Evolutionary conservation across 2,329 filamentous ascomycete species (phyloP), one percentile per base, ranked within the genome.

Genomic region (Teratosphaeria zuluensis): DNA sequence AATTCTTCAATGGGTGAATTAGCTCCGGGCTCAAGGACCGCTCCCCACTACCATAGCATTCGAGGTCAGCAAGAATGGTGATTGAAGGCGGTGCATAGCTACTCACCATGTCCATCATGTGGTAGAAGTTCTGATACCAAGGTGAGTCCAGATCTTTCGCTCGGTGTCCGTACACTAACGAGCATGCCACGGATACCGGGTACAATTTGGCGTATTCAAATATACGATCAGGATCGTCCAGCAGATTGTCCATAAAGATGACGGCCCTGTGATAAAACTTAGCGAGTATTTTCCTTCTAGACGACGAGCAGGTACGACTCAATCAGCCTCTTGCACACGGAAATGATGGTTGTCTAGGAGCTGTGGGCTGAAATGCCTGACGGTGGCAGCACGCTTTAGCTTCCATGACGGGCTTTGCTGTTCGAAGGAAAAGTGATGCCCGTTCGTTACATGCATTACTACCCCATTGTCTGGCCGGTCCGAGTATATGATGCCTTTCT

Each of bases 1-100:
- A 76, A 78, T 38, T 77, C 70, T 56, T 81, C 79, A 1, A 81
- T 75, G 0, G 79, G 78, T 0, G 79, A 78, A 0, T 77, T 80
- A 12, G 73, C 75, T 1, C 78, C 79, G 0, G 73, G 70, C 63
- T 80, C 79, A 67, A 78, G 72, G 0, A 80, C 69, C 48, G 72
- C 68, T 4, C 73, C 73, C 74, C 73, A 78, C 9, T 35, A 7
- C 32, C 32, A 33, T 33, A 6, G 6, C 32, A 33, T 11, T 33
- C 32, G 32, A 33, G 11, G 11, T 33, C 11, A 33, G 32, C 32
- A 33, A 11, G 11, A 33, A 33, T 33, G 32, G 32, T 11, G 32
- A 11, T 33, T 5, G 32, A 6, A 5, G 11, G 5, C 32, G 11
- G 32, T 33, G 32, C 32, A 33, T 6, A 6, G 32, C 11, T 14